Evolutionary conservation across 164 flowering plant genomes (phyloP), one percentile per base, ranked within the genome.

Genomic region (Echeveria elegans): DNA sequence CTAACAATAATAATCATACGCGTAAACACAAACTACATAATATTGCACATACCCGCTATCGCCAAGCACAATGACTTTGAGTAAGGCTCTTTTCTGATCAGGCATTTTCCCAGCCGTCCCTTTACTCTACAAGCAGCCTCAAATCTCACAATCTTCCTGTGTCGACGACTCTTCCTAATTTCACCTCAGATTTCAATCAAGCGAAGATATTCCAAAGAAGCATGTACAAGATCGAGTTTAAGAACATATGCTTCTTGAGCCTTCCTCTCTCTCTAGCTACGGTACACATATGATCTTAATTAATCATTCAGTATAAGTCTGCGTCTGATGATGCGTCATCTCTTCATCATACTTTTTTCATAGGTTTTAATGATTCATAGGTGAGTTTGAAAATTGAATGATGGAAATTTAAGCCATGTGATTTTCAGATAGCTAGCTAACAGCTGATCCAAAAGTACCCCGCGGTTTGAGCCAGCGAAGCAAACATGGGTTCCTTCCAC

Each of bases 31-130:
- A 66, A 8, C 50, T 48, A 32, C 29, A 2, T 11, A 65, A 37
- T 5, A 24, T 32, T 41, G 70, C 21, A 31, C 21, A 65, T 18
- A 58, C 85, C 83, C 83, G 56, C 85, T 82, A 24, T 82, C 85
- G 18, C 85, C 85, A 31, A 82, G 82, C 56, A 82, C 71, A 14
- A 82, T 82, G 73, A 82, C 85, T 72, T 80, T 82, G 40, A 82
- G 82, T 69, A 80, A 58, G 26, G 69, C 71, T 70, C 83, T 77
- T 72, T 72, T 70, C 63, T 68, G 70, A 9, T 62, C 36, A 47
- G 81, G 52, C 56, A 53, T 41, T 26, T 69, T 21, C 47, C 47
- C 59, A 53, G 21, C 37, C 47, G 5, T 43, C 18, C 47, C 8
- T n/a, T n/a, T 47, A 21, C 23, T 0, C 21, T 16, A 47, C 21